Percentiles rank a stretch among this genome's conserved stretches.
phyloP scores from a whole-genome alignment of 2,329 filamentous ascomycete genomes.

The Ambrosiella xylebori region DNA sequence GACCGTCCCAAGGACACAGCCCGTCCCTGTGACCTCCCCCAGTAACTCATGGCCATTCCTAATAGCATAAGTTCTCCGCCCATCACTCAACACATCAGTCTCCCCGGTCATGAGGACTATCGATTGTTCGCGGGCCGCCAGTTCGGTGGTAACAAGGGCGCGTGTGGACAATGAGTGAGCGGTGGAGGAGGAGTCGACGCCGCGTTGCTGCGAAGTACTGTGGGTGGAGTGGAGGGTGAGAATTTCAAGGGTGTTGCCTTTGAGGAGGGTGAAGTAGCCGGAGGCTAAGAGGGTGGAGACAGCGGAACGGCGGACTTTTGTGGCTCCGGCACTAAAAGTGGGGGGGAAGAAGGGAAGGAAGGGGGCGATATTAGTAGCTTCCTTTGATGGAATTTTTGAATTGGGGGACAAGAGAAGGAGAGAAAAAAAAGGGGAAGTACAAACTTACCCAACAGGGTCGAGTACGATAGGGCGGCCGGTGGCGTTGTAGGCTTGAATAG shows the following conservation, averaged over 20 bases:
- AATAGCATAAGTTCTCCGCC: conserved; percentile 46
- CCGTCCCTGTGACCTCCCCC: conserved; percentile 57
- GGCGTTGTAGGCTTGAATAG: conserved; percentile 65
- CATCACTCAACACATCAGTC: conserved; percentile 64
- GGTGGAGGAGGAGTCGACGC: conserved; percentile 62
- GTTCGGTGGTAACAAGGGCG: conserved; percentile 41
- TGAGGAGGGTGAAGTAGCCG: conserved; percentile 76
- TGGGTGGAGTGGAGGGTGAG: conserved; percentile 41
- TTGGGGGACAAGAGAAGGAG: no score
- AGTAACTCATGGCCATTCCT: conserved; percentile 61
- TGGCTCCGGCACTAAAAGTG: conserved; percentile 53
- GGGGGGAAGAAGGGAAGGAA: not conserved
- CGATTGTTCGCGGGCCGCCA: conserved; percentile 52
- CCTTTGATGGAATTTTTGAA: no score
- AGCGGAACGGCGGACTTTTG: conserved; percentile 51
- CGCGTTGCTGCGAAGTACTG: conserved; percentile 44
- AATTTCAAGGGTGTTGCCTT: conserved; percentile 87
- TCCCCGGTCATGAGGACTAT: conserved; percentile 66
- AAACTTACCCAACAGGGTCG: conserved; percentile 67
- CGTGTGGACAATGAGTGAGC: conserved; percentile 34
- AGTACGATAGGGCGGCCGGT: conserved; percentile 60
- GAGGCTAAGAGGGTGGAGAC: conserved; percentile 52
- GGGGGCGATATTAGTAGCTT: not conserved
- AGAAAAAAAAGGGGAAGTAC: not conserved
- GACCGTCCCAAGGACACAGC: conserved; percentile 70